Base-by-base conservation (phyloP, 495 filamentous ascomycete genomes). In the Glonium stellatum region DNA sequence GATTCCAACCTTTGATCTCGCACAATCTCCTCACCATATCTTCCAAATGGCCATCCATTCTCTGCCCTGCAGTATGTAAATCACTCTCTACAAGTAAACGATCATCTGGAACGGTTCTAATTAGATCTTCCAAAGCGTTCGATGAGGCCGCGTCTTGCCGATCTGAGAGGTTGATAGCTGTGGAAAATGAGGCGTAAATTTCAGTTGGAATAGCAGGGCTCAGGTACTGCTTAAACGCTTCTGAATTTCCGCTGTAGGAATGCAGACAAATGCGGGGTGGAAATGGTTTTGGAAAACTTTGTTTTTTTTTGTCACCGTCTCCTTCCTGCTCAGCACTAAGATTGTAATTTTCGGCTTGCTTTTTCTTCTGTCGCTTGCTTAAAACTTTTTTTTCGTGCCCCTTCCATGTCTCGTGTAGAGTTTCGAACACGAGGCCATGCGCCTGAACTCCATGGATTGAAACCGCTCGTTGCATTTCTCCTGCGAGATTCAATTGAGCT, bases 211-310 rank as follows among this genome's bases (percentile, higher is more conserved):
- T 82, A 0, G 83, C 79, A 1, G 82, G 84, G 63, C 87, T 76
- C 60, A 90, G 72, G 62, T 95, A 97, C 70, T 92, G 90, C 49
- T 80, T 87, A 31, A 96, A 67, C 25, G 82, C 79, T 41, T 93
- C 85, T 21, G 81, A 72, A n/a, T 87, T 80, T 0, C 91, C 95
- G 35, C 88, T 91, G 70, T 89, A 98, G 0, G 91, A 96, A 72
- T 98, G 93, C 65, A 98, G 79, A 68, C 93, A 98, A 65, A 97
- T 86, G 35, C 92, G 82, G 1, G 92, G 91, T 9, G 93, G 93
- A 68, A 87, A 98, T 0, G 87, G 87, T 47, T 79, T 77, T 42
- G 78, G 75, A 11, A 60, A 23, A 13, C 6, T 11, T 9, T 51
- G 39, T 27, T 4, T 39, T 44, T 22, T 55, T 42, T 67, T 61